Evolutionary conservation across 1,284 basidiomycete species (phyloP), one percentile per base, ranked within the genome.

Genomic region (Boletus sp.): DNA sequence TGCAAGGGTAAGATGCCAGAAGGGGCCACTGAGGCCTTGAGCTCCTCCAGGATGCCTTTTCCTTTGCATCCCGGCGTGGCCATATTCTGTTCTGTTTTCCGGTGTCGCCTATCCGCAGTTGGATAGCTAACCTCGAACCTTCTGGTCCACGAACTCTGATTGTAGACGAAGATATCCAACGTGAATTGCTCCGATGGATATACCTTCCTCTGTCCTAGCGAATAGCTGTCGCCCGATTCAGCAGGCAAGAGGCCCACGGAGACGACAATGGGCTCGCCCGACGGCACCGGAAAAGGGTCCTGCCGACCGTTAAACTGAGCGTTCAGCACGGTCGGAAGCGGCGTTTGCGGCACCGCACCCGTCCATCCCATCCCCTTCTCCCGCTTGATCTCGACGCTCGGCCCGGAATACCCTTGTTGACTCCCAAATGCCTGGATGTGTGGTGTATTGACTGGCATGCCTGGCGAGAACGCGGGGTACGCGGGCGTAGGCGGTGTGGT

Each of bases 131-230:
- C 73, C 64, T 91, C 87, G 57, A 93, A 89, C 50, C 89, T 67
- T 50, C 88, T 72, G 42, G 83, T 82, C 74, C 84, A 81, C 41
- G 80, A 74, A n/a, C 82, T 85, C 64, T 84, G 83, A 61, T 94
- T 94, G 62, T 88, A 91, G 42, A 94, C 88, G 59, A 94, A 94
- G 5, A 94, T 84, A 57, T 94, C 91, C 54, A 94, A 67, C 34
- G 81, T 84, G 65, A 94, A 94, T 41, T 78, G 75, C 55, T 91
- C 82, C 29, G 88, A 71, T 4, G 86, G 82, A 52, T 78, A 80
- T 56, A 93, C 82, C 67, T 69, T 73, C 29, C 67, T 70, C 17
- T 67, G 69, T 38, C 65, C 52, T 33, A 56, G 37, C 37, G 60
- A 53, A 38, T 52, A 57, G 34, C 45, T 48, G 50, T 27, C 52